Percentiles rank a stretch among this genome's conserved stretches.
Conservation (phyloP, 2,329 filamentous ascomycete genomes). For the Grosmannia huntii region DNA sequence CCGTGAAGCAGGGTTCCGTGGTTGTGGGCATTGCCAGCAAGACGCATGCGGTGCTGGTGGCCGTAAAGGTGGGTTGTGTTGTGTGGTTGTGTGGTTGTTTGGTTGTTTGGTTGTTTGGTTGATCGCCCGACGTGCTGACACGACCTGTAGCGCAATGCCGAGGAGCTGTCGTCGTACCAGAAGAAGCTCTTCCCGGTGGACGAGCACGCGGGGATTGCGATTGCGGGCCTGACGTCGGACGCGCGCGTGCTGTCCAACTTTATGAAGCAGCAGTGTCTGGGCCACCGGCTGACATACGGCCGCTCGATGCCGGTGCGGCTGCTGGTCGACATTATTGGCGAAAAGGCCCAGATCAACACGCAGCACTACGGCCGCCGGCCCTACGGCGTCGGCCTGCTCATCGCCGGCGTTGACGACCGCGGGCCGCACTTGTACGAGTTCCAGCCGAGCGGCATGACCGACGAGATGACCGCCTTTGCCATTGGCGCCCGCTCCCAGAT, state of each 20-base stretch:
- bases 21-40: slow-evolving; percentile 96
- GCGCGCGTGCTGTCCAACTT: slow-evolving; percentile 99
- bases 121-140: too few relatives aligned
- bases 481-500: slow-evolving; percentile 96
- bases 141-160: slow-evolving; percentile 98
- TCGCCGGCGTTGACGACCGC: slow-evolving; percentile 85
- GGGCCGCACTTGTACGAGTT: slow-evolving; percentile 98
- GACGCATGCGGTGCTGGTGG: slow-evolving; percentile 90
- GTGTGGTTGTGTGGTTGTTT: too few relatives aligned
- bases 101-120: too few relatives aligned
- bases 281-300: slow-evolving; percentile 89
- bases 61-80: slow-evolving; percentile 75
- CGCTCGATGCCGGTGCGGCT: slow-evolving; percentile 82
- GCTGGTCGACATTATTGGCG: slow-evolving; percentile 83
- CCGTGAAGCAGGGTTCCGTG: slow-evolving; percentile 97
- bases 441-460: slow-evolving; percentile 88
- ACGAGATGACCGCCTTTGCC: slow-evolving; percentile 93
- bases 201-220: slow-evolving; percentile 87
- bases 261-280: slow-evolving; percentile 98
- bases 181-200: slow-evolving; percentile 98
- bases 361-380: slow-evolving; percentile 94
- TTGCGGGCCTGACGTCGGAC: slow-evolving; percentile 93
- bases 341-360: slow-evolving; percentile 95
- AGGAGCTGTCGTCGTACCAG: slow-evolving; percentile 98
- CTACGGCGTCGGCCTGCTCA: slow-evolving; percentile 86